A percentile compares a stretch with the other conserved stretches of the same genome.
Evolutionary conservation across 2,329 filamentous ascomycete genomes (phyloP).

Genomic region (Didymellaceae sp.): DNA sequence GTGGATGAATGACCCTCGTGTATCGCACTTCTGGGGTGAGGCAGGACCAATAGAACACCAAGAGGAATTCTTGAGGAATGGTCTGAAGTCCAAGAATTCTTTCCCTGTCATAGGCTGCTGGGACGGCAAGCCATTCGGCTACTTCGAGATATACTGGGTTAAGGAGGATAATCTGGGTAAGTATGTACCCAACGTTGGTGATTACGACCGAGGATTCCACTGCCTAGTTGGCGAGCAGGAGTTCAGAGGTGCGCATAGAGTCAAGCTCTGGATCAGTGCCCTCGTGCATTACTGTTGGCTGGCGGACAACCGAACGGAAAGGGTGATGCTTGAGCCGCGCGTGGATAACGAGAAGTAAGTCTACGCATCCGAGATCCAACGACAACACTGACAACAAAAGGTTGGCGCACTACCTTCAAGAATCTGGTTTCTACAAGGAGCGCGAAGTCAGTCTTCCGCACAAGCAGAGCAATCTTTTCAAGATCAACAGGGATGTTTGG

Average conservation of each 20-base stretch:
- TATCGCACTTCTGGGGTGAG: constrained; percentile 84
- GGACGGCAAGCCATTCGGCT: constrained; percentile 94
- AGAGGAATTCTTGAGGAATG: constrained; percentile 70
- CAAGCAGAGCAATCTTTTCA: constrained; percentile 89
- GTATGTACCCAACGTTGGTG: constrained; percentile 69
- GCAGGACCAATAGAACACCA: constrained; percentile 63
- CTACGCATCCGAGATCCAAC: too few species aligned
- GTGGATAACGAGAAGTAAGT: constrained; percentile 88
- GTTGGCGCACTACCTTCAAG: constrained; percentile 72
- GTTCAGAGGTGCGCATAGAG: constrained; percentile 77
- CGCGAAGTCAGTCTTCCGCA: constrained; percentile 86
- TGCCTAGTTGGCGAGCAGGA: constrained; percentile 91
- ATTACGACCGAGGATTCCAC: constrained; percentile 90
- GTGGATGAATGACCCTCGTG: constrained; percentile 89
- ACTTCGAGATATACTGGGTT: constrained; percentile 98
- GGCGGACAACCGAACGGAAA: constrained; percentile 80
- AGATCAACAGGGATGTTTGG: constrained; percentile 80
- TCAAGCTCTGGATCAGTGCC: constrained; percentile 81
- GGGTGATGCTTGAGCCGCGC: constrained; percentile 84
- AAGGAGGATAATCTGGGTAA: constrained; percentile 84
- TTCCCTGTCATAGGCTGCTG: constrained; percentile 93
- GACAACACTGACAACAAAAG: constrained; percentile 51
- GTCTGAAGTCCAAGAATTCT: constrained; percentile 72
- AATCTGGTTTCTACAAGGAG: constrained; percentile 83
- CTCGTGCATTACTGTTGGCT: constrained; percentile 86